Conservation (phyloP, 176 grass and related monocot species). For the Triticum aestivum region DNA sequence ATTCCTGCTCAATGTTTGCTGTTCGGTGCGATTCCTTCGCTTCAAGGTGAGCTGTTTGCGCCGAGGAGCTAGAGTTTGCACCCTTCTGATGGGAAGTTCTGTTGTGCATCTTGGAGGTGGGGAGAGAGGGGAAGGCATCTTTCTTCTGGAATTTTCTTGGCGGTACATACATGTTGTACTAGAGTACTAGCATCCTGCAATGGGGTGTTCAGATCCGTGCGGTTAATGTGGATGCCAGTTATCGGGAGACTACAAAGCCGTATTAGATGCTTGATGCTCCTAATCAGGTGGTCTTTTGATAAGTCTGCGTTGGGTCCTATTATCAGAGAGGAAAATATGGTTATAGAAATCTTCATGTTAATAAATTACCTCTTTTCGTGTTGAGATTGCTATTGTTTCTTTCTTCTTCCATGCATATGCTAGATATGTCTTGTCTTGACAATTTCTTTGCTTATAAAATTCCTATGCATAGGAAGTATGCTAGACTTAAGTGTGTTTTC, state of each 20-base stretch:
- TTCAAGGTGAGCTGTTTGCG: background rate
- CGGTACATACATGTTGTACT: conserved; percentile 21
- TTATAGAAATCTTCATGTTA: too few species aligned
- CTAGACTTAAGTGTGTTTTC: too few species aligned
- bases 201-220: conserved; percentile 20
- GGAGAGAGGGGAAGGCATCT: background rate
- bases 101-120: background rate
- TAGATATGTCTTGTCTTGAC: too few species aligned
- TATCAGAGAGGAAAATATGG: too few species aligned
- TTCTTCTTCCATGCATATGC: too few species aligned
- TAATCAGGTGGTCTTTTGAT: background rate
- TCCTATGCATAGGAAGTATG: too few species aligned
- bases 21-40: background rate
- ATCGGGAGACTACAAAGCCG: background rate
- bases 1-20: background rate
- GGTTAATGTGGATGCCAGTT: conserved; percentile 15
- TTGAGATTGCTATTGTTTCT: too few species aligned
- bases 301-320: background rate
- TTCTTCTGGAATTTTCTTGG: background rate
- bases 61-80: background rate
- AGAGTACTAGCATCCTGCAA: background rate
- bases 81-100: background rate
- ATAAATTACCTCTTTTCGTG: too few species aligned
- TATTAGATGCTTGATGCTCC: background rate
- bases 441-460: too few species aligned